These are phyloP conservation scores for Penicillium glabrum DNA, from an alignment of 2,329 filamentous ascomycete genomes.

Conservation along the genomic window DNA sequence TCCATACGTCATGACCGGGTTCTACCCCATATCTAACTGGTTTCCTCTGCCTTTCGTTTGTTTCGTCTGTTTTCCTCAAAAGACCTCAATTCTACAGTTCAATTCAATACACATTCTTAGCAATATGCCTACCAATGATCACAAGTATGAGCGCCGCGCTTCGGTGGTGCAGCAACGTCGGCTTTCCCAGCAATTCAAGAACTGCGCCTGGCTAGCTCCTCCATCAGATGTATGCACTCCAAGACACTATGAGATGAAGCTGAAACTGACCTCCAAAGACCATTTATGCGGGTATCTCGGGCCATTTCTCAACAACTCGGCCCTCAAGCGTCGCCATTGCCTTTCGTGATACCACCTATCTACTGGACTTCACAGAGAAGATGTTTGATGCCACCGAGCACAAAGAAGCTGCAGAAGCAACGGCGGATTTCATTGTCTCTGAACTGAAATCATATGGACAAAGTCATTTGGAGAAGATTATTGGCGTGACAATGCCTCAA, in stretches of 20 bases:
- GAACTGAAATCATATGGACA: constrained; percentile 61
- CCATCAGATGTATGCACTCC: constrained; percentile 37
- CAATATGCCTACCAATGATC: not conserved
- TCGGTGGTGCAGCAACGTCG: constrained; percentile 36
- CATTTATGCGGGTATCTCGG: constrained; percentile 44
- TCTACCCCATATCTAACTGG: not conserved
- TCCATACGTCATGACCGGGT: constrained; percentile 14
- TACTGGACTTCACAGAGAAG: constrained; percentile 69
- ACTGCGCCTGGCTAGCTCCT: constrained; percentile 37
- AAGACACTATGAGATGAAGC: not conserved
- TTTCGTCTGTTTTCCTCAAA: not conserved
- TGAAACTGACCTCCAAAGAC: constrained; percentile 26
- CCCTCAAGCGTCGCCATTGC: constrained; percentile 64
- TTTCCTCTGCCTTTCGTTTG: not conserved
- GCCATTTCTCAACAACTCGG: constrained; percentile 35
- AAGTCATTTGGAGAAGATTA: constrained; percentile 69
- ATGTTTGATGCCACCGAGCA: constrained; percentile 51
- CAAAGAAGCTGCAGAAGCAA: constrained; percentile 41
- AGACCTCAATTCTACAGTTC: not conserved
- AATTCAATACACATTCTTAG: not conserved
- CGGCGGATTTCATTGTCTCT: constrained; percentile 61
- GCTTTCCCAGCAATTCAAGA: constrained; percentile 30
- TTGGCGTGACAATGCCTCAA: constrained; percentile 69
- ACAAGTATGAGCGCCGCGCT: constrained; percentile 21
- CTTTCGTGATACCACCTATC: constrained; percentile 72